Evolutionary conservation across 495 filamentous ascomycete species (phyloP), one percentile per base, ranked within the genome.

Genomic region (Penicillium cosmopolitanum): DNA sequence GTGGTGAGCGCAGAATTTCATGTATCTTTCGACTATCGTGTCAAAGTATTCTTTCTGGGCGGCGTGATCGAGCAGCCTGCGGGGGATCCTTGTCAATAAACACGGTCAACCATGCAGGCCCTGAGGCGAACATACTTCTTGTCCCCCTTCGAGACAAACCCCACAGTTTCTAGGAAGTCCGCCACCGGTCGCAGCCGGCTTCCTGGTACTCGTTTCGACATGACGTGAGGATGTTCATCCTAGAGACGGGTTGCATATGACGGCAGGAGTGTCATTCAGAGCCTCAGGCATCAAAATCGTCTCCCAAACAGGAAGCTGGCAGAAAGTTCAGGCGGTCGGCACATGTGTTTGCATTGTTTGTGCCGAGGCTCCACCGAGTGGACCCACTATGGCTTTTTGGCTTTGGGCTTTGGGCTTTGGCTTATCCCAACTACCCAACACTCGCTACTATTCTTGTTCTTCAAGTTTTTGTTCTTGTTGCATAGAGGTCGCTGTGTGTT

Each of bases 121-220:
- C 21, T 48, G 46, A 43, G 6, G 38, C n/a, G 10, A 51, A 56
- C 79, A 53, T 73, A 87, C 86, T 86, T 86, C 47, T 72, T 89
- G 69, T 97, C 93, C 11, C 93, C 93, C 66, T 96, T 96, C 0
- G 92, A 96, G 16, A 90, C 90, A 61, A 96, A 80, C 3, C 93
- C 93, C 57, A 92, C 88, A 40, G 77, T 77, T 57, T 92, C 89
- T 33, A 97, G 77, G 13, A 89, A 83, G 70, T 97, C 93, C 21
- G 85, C 80, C 50, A 85, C 82, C 5, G 89, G 84, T 70, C 88
- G 92, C 53, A 96, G 74, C 53, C 93, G 86, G 62, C 84, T 87
- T 79, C 86, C 69, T 16, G 64, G 61, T 53, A 50, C 57, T 57
- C 64, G 67, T 21, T 53, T 55, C 38, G 64, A 61, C 57, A 68